Base-by-base conservation (phyloP, 192 early-diverging fungal species). In the Dimargaris cristalligena region DNA sequence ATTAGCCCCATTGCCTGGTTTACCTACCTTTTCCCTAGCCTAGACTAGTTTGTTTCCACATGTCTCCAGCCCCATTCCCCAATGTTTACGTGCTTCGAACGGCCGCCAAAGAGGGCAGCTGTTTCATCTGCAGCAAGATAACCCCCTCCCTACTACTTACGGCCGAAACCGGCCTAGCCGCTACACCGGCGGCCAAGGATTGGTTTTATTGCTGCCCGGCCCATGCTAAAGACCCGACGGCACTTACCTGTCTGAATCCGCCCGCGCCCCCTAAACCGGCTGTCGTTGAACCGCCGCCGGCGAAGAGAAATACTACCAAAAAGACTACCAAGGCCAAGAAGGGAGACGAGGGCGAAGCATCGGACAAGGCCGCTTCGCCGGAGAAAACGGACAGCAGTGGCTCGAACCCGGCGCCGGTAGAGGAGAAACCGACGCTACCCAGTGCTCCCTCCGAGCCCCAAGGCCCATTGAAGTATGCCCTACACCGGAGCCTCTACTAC, bases 131-230 rank as follows among this genome's bases (percentile, higher is more conserved):
- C 25, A 16, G 14, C 30, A 52, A 52, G 23, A 14, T 52, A 0
- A 52, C 50, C 25, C 23, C 50, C 14, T 18, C 50, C 1, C 50
- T 52, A 25, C 50, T 52, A 16, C 20, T 52, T 26, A 52, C 50
- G 2, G 16, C 38, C 38, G 16, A 41, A 6, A 16, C 16, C 8
- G 50, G 25, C 46, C 46, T 25, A 6, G 6, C 1, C 6, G 20
- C 46, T 47, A 25, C 46, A 22, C 6, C 14, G 30, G 26, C 14
- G 13, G 26, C 50, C 50, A 23, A 2, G 8, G 50, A 52, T 8
- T 52, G 50, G 50, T 52, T 52, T 26, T 52, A 52, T 26, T 52
- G 50, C 8, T 52, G 50, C 28, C 22, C 30, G 14, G 30, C 26
- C 2, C 50, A 52, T 25, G 50, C 25, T 2, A 52, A 9, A 30